These are phyloP conservation scores for Cytospora schulzeri DNA, from an alignment of 2,329 filamentous ascomycete species.

Conservation along the genomic window DNA sequence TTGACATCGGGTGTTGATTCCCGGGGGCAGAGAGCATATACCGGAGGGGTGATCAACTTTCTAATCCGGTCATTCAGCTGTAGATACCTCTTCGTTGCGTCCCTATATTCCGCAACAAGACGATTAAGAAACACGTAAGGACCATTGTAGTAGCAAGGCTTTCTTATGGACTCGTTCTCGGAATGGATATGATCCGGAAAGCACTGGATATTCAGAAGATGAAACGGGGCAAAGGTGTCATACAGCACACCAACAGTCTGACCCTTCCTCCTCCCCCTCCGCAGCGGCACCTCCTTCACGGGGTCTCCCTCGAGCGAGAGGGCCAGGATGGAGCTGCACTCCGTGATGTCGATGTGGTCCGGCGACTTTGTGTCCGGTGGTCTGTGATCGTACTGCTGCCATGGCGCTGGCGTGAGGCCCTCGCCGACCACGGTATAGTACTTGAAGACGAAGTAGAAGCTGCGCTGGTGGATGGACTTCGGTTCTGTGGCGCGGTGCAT, in stretches of 20 bases:
- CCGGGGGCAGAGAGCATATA: slow-evolving; percentile 32
- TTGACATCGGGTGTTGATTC: neutral
- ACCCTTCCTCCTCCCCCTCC: slow-evolving; percentile 47
- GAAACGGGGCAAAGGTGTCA: slow-evolving; percentile 62
- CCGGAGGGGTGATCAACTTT: slow-evolving; percentile 60
- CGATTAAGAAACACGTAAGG: slow-evolving; percentile 63
- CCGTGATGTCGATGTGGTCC: slow-evolving; percentile 60
- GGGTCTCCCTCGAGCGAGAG: slow-evolving; percentile 57
- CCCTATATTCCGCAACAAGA: slow-evolving; percentile 60
- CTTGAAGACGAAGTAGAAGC: slow-evolving; percentile 66
- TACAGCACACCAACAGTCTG: slow-evolving; percentile 55
- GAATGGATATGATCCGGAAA: slow-evolving; percentile 62
- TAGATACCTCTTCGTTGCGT: slow-evolving; percentile 60
- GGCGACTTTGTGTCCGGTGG: slow-evolving; percentile 41
- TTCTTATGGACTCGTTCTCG: slow-evolving; percentile 55
- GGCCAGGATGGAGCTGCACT: slow-evolving; percentile 62
- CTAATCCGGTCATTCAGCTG: slow-evolving; percentile 59
- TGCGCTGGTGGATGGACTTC: slow-evolving; percentile 51
- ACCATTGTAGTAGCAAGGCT: slow-evolving; percentile 58
- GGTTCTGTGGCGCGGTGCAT: slow-evolving; percentile 53
- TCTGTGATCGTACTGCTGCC: slow-evolving; percentile 59
- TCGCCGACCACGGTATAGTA: slow-evolving; percentile 64
- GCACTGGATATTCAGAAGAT: slow-evolving; percentile 60
- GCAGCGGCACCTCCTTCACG: slow-evolving; percentile 51
- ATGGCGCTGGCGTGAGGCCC: slow-evolving; percentile 57